Base-by-base conservation (phyloP, 768 basidiomycete species). In the Neoboletus brunneissimus region DNA sequence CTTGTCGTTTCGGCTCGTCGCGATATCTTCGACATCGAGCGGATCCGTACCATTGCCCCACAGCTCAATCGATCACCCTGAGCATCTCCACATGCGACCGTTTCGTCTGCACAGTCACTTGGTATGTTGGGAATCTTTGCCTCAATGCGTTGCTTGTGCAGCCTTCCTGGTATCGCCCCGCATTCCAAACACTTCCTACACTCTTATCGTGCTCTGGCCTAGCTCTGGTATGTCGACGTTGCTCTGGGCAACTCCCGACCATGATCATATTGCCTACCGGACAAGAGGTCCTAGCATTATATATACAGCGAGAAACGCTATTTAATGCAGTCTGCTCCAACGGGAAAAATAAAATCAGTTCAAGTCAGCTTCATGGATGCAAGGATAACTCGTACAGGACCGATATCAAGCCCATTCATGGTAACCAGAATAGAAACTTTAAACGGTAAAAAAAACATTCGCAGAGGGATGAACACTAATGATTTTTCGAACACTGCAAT, bases 261-360 rank as follows among this genome's bases (percentile, higher is more conserved):
- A 32, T 13, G 31, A 12, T 32, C 12, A 32, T 32, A 32, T 4
- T 32, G 31, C 12, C 31, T 32, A 32, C 12, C 12, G 31, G 31
- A 32, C 12, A 12, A 32, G 13, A 12, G 12, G 31, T 13, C 31
- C 31, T 12, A 32, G 31, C 34, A 42, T n/a, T 18, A 25, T 18
- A 46, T 32, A 25, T 29, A 56, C 0, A 41, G 58, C 44, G 56
- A 54, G 54, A 64, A 66, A 50, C 32, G 23, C 54, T 46, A 20
- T 25, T 18, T 31, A 20, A 47, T 23, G 25, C 42, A 37, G 44
- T 7, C 42, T 51, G 35, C 27, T 34, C 13, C 20, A 22, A 13
- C 15, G 9, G 5, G 16, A 4, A 41, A 46, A 32, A 25, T 13
- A 15, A 16, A 38, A 25, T 6, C 22, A 37, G 27, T 18, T 49